These are phyloP conservation scores for Pythium plurisporium DNA, from an alignment of 352 stramenopile species.

Conservation along the genomic window DNA sequence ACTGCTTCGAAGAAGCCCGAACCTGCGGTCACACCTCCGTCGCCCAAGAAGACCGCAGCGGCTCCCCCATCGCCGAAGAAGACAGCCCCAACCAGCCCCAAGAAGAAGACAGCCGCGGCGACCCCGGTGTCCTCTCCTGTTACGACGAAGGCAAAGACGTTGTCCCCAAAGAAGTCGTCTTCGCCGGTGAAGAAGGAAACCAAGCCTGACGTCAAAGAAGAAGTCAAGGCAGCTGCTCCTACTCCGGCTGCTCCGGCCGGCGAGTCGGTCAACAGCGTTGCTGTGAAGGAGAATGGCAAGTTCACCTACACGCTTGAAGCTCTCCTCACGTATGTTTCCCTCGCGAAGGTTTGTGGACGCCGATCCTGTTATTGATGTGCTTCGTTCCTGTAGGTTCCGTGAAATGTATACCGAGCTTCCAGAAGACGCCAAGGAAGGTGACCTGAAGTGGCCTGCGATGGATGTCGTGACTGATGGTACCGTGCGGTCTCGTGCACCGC, in stretches of 20 bases:
- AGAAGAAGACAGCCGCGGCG: conserved; percentile 13
- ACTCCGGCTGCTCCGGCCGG: background rate
- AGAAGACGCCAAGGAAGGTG: conserved; percentile 8
- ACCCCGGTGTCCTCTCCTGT: conserved; percentile 15
- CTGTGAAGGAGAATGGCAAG: conserved; percentile 25
- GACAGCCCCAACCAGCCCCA: background rate
- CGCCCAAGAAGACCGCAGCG: conserved; percentile 10
- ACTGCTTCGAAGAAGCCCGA: conserved; percentile 6
- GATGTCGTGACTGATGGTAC: conserved; percentile 27
- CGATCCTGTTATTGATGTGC: background rate
- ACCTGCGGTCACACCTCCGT: background rate
- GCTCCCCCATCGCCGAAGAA: conserved; percentile 5
- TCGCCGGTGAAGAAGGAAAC: conserved; percentile 8
- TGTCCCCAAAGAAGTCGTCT: conserved; percentile 15
- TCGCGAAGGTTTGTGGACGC: background rate
- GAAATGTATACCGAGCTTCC: conserved; percentile 29
- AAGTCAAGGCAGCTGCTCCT: background rate
- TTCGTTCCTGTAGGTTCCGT: conserved; percentile 22
- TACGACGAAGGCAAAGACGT: background rate
- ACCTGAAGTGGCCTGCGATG: conserved; percentile 33
- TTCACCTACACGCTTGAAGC: conserved; percentile 27
- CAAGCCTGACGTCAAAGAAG: background rate
- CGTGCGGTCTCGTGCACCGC: conserved; percentile 19
- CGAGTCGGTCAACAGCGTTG: conserved; percentile 11
- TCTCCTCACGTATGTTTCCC: conserved; percentile 18